These are phyloP conservation scores for Botrytis fragariae DNA, from an alignment of 2,329 filamentous ascomycete species.

Conservation along the genomic window DNA sequence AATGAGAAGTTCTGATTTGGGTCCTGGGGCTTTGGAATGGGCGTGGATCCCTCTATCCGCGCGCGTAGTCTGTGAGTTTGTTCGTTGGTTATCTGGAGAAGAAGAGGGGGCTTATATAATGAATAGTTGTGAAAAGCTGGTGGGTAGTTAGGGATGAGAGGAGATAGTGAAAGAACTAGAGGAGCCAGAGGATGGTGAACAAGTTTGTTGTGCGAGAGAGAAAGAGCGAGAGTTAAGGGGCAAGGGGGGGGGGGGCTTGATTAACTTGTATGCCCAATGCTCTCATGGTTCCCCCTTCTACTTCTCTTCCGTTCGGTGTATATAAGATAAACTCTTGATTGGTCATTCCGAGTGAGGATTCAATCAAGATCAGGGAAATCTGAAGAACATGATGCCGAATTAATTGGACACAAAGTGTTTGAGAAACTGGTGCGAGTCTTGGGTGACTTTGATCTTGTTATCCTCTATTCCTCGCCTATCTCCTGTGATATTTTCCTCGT, in stretches of 20 bases:
- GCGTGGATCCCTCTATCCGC: background rate
- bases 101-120: background rate
- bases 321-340: background rate
- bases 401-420: background rate
- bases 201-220: background rate
- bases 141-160: background rate
- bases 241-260: background rate
- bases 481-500: background rate
- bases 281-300: too few relatives aligned
- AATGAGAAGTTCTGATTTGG: background rate
- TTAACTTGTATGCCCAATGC: background rate
- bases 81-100: background rate
- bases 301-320: too few relatives aligned
- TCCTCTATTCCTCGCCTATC: background rate
- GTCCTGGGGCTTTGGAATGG: background rate
- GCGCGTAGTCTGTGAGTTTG: background rate
- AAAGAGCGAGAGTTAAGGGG: background rate
- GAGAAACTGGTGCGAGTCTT: background rate
- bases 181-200: background rate
- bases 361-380: background rate
- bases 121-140: background rate
- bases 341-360: background rate
- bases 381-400: background rate
- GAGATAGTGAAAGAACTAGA: background rate
- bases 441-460: background rate